Evolutionary conservation across 2,329 filamentous ascomycete genomes (phyloP).

Genomic region (Pezizomycotina sp.): DNA sequence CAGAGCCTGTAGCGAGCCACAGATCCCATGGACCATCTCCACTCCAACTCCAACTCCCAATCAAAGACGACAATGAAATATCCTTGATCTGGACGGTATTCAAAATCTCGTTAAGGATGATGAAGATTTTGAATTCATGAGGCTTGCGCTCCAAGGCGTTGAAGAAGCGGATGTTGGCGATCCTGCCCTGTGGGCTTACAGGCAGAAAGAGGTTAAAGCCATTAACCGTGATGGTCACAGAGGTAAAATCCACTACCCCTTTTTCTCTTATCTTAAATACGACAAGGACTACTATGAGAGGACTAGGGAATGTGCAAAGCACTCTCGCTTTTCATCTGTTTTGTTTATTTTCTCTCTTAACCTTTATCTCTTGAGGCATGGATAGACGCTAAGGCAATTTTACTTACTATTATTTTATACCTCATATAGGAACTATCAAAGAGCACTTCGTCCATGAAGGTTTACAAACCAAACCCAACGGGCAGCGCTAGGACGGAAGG

Average conservation of each 20-base stretch:
- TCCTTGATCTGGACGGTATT: slow-evolving; percentile 56
- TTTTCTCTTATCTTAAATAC: background rate
- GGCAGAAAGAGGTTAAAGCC: slow-evolving; percentile 54
- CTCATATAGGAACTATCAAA: slow-evolving; percentile 21
- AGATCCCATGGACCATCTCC: slow-evolving; percentile 41
- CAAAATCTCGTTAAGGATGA: slow-evolving; percentile 52
- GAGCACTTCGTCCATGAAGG: slow-evolving; percentile 36
- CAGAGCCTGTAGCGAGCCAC: slow-evolving; percentile 31
- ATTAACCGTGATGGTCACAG: slow-evolving; percentile 39
- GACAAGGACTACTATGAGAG: no score
- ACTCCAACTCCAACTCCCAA: slow-evolving; percentile 46
- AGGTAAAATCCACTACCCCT: background rate
- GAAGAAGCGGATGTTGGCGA: slow-evolving; percentile 38
- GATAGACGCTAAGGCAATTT: no score
- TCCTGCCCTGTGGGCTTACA: slow-evolving; percentile 49
- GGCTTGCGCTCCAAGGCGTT: slow-evolving; percentile 35
- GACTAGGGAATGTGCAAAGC: no score
- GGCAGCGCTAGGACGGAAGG: slow-evolving; percentile 85
- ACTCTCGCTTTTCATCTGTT: no score
- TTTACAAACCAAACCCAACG: slow-evolving; percentile 70
- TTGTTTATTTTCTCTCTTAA: no score
- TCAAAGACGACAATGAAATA: slow-evolving; percentile 48
- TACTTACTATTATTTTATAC: no score
- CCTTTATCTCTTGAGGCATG: no score
- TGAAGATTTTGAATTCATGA: slow-evolving; percentile 45